Evolutionary conservation across 148 eudicot genomes (phyloP).

Genomic region (Rhododendron henanense): DNA sequence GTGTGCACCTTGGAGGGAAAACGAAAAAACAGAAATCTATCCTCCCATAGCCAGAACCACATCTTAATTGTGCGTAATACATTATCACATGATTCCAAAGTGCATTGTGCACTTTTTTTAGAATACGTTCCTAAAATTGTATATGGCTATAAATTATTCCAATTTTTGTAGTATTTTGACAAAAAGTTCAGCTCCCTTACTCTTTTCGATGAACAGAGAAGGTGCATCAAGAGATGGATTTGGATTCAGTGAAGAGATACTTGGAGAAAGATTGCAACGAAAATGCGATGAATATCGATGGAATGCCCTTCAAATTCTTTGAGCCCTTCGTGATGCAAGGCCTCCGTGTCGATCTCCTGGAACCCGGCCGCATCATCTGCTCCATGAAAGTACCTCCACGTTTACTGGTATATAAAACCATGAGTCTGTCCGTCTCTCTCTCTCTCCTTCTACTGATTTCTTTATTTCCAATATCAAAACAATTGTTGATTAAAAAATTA

Average conservation of each 20-base stretch:
- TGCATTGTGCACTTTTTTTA: background rate
- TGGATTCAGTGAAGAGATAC: constrained; percentile 40
- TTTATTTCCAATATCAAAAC: background rate
- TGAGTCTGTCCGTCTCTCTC: background rate
- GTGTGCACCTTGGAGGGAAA: too few relatives aligned
- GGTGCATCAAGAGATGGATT: constrained; percentile 34
- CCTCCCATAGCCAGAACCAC: background rate
- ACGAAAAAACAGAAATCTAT: too few relatives aligned
- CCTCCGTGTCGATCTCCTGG: constrained; percentile 36
- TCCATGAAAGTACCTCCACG: constrained; percentile 71
- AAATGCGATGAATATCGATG: constrained; percentile 47
- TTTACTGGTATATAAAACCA: constrained; percentile 41
- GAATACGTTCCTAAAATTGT: background rate
- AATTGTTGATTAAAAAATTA: background rate
- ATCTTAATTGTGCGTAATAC: background rate
- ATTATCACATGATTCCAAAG: background rate
- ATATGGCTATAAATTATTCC: background rate
- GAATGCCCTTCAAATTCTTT: constrained; percentile 53
- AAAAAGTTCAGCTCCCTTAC: background rate
- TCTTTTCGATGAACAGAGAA: background rate
- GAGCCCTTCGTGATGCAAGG: constrained; percentile 59
- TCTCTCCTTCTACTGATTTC: background rate
- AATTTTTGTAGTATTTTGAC: background rate
- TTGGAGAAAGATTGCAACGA: constrained; percentile 42
- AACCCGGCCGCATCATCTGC: constrained; percentile 64